phyloP scores from a whole-genome alignment of 257 asterid genomes.

The Asclepias syriaca region DNA sequence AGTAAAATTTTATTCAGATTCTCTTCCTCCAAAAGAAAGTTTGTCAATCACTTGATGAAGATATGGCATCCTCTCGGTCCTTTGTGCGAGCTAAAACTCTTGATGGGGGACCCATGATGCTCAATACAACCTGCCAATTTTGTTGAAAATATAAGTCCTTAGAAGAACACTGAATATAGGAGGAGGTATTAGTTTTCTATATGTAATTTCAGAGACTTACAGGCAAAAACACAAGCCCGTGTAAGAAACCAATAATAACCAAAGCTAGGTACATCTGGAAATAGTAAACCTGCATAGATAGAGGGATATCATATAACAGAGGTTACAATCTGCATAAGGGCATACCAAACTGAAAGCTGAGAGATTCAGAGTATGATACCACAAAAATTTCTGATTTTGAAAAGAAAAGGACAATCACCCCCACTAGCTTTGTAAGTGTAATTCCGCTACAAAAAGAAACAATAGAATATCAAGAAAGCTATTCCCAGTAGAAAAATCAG shows the following conservation, averaged over 20 bases:
- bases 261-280: slow-evolving; percentile 85
- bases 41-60: slow-evolving; percentile 4
- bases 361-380: slow-evolving; percentile 31
- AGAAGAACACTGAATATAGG: not conserved
- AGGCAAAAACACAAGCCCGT: slow-evolving; percentile 74
- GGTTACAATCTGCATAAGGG: not conserved
- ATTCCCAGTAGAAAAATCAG: not conserved
- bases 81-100: slow-evolving; percentile 56
- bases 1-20: not conserved
- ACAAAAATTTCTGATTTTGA: slow-evolving; percentile 83
- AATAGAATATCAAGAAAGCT: not conserved
- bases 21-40: not conserved
- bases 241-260: slow-evolving; percentile 87
- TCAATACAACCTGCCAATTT: slow-evolving; percentile 56
- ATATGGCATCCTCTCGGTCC: slow-evolving; percentile 42
- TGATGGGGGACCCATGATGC: slow-evolving; percentile 90
- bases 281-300: slow-evolving; percentile 68
- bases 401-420: slow-evolving; percentile 77
- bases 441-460: slow-evolving; percentile 56
- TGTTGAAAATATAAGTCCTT: not conserved
- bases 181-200: too few relatives aligned
- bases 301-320: slow-evolving; percentile 5
- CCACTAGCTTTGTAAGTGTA: slow-evolving; percentile 89
- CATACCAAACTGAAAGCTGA: too few relatives aligned
- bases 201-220: slow-evolving; percentile 56